phyloP scores from a whole-genome alignment of 139 green algal species.

The Pleodorina starrii region DNA sequence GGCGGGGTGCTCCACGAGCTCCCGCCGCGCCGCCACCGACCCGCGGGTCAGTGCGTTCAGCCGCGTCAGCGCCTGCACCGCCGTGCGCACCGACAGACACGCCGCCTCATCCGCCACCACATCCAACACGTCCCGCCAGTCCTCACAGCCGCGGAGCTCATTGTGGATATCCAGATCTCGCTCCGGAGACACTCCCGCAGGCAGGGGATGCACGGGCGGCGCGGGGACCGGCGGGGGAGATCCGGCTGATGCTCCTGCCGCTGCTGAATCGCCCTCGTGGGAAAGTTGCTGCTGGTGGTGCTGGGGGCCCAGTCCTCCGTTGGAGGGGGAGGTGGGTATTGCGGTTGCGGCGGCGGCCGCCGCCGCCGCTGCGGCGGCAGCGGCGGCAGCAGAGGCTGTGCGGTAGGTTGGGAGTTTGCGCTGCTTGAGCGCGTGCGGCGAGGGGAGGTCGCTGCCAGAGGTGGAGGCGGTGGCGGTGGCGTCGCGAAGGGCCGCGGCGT shows the following conservation, averaged over 20 bases:
- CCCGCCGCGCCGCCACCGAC: not conserved
- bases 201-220: not conserved
- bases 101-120: constrained; percentile 44
- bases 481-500: constrained; percentile 7
- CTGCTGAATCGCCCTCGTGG: no score
- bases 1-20: not conserved
- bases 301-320: not conserved
- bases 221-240: not conserved
- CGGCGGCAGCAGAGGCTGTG: not conserved
- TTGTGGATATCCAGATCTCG: constrained; percentile 42
- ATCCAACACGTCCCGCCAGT: constrained; percentile 59
- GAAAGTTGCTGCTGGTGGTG: not conserved
- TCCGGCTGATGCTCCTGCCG: not conserved
- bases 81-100: constrained; percentile 10
- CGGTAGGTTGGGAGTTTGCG: not conserved
- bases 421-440: not conserved
- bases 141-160: constrained; percentile 51
- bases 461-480: constrained; percentile 23
- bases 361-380: not conserved
- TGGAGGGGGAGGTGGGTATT: not conserved
- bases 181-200: not conserved
- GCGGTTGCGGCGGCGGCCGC: not conserved
- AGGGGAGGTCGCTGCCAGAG: not conserved
- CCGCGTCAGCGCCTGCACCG: constrained; percentile 32
- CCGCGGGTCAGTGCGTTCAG: constrained; percentile 25